phyloP scores from a whole-genome alignment of 441 rosid species.

The Brassica hybrid region DNA sequence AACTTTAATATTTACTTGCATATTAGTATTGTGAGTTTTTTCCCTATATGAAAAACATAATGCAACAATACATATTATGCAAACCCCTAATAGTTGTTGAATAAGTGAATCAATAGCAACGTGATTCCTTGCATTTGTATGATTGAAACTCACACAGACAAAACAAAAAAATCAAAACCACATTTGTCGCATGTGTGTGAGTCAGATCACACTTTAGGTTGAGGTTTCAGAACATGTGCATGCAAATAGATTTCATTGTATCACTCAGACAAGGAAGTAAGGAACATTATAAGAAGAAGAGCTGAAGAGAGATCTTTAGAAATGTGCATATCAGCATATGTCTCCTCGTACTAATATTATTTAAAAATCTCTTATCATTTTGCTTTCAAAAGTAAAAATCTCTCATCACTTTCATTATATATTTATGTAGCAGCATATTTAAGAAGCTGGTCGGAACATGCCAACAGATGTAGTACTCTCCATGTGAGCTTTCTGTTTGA shows the following conservation, averaged over 20 bases:
- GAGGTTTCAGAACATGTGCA: slow-evolving; percentile 20
- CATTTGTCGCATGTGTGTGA: slow-evolving; percentile 14
- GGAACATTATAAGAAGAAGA: slow-evolving; percentile 13
- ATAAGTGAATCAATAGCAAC: not conserved
- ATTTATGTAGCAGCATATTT: not conserved
- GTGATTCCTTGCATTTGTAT: not conserved
- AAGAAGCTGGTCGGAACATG: slow-evolving; percentile 18
- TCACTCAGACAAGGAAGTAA: slow-evolving; percentile 5
- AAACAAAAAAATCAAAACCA: not conserved
- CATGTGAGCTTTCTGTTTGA: not conserved
- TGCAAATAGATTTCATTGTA: not conserved
- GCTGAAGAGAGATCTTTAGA: not conserved
- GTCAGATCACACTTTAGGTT: slow-evolving; percentile 3
- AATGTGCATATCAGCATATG: not conserved
- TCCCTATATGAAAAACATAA: not conserved
- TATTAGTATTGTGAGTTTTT: not conserved
- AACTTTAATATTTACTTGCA: not conserved
- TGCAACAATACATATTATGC: not conserved
- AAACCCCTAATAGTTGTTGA: not conserved
- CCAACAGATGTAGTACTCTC: slow-evolving; percentile 4
- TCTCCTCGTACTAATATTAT: not conserved
- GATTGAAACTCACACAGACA: not conserved
- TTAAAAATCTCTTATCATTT: not conserved
- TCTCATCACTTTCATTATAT: not conserved
- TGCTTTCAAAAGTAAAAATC: not conserved